phyloP scores from a whole-genome alignment of 164 flowering plant genomes.

The Cinnamomum chago region DNA sequence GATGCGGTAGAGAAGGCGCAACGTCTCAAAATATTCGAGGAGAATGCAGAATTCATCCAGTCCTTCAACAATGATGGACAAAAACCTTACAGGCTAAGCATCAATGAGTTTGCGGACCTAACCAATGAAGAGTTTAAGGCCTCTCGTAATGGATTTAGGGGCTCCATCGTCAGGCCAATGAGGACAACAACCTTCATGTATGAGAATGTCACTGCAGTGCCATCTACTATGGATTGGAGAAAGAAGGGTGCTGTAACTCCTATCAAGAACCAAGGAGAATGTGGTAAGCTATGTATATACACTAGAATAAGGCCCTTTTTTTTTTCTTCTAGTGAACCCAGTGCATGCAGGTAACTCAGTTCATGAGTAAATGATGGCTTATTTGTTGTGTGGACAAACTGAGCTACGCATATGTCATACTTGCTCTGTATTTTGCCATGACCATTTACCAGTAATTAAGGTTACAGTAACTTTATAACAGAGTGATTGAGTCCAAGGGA shows the following conservation, averaged over 20 bases:
- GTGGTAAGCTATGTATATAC: conserved; percentile 10
- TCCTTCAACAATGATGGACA: conserved; percentile 38
- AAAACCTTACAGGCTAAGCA: conserved; percentile 36
- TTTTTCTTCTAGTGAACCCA: too few relatives aligned
- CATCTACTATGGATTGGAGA: conserved; percentile 19
- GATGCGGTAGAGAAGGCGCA: conserved; percentile 29
- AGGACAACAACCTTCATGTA: conserved; percentile 7
- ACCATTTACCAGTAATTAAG: too few relatives aligned
- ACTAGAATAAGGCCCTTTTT: too few relatives aligned
- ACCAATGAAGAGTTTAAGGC: conserved; percentile 23
- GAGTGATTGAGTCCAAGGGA: too few relatives aligned
- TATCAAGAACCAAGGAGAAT: conserved; percentile 19
- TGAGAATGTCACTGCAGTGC: conserved; percentile 15
- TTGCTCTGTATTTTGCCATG: too few relatives aligned
- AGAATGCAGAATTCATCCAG: conserved; percentile 46
- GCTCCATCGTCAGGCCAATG: not conserved
- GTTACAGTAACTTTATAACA: too few relatives aligned
- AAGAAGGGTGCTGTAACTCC: conserved; percentile 21
- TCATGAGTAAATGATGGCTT: not conserved
- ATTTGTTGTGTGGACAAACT: too few relatives aligned
- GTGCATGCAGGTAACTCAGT: too few relatives aligned
- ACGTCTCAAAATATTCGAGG: conserved; percentile 52
- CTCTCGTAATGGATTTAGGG: conserved; percentile 3
- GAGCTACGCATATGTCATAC: too few relatives aligned
- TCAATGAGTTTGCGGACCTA: conserved; percentile 31